A percentile compares a stretch with the other conserved stretches of the same genome.
These are phyloP conservation scores for Jasminum sambac DNA, from an alignment of 257 asterid species.

Conservation along the genomic window DNA sequence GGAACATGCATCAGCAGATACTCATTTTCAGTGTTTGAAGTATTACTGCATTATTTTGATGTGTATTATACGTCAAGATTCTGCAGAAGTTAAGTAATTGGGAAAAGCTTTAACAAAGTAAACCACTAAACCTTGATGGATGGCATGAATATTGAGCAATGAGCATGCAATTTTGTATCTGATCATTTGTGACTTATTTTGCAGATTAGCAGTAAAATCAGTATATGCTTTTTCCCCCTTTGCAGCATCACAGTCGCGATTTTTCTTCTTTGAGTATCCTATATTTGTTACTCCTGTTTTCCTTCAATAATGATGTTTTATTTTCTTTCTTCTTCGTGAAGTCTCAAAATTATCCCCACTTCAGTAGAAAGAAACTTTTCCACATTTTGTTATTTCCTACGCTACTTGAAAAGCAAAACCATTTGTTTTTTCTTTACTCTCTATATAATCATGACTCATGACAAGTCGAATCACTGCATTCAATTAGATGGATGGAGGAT, in stretches of 20 bases:
- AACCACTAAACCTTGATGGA: neutral
- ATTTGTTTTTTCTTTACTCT: neutral
- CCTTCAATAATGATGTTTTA: neutral
- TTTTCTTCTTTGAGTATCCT: neutral
- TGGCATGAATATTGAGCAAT: neutral
- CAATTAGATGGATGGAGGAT: neutral
- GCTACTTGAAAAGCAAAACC: neutral
- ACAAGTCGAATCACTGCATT: neutral
- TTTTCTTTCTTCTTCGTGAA: neutral
- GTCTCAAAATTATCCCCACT: conserved; percentile 3
- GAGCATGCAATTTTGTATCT: neutral
- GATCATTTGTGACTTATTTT: neutral
- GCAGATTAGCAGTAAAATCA: neutral
- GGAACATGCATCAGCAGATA: neutral
- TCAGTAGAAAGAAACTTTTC: neutral
- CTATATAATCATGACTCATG: neutral
- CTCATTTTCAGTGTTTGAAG: neutral
- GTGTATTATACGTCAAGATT: neutral
- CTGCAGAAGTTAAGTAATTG: neutral
- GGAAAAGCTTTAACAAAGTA: neutral
- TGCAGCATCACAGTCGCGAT: neutral
- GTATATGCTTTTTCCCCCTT: neutral
- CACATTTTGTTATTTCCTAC: neutral
- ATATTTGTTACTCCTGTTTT: neutral
- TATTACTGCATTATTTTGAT: neutral